Conservation (phyloP, 164 flowering plant genomes). For the Buxus sempervirens region DNA sequence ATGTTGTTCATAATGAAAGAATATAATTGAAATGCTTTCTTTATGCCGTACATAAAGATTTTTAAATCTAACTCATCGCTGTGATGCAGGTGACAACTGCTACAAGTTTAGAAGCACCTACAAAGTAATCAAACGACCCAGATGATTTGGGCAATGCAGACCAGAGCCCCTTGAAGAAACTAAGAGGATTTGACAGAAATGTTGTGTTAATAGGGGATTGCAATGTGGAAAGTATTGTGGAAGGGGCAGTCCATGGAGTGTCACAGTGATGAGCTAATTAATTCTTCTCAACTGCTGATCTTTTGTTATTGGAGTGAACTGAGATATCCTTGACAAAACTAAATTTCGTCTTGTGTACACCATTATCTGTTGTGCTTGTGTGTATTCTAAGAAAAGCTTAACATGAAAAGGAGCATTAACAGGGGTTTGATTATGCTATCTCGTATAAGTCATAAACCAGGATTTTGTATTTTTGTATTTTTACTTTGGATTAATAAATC, state of each 20-base stretch:
- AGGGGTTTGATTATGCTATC: no score
- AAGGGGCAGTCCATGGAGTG: conserved; percentile 30
- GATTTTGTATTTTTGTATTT: no score
- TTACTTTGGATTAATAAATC: no score
- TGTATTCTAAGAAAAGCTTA: no score
- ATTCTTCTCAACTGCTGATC: background rate
- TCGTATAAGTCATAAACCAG: no score
- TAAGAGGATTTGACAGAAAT: conserved; percentile 76
- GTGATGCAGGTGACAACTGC: conserved; percentile 51
- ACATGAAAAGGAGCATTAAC: no score
- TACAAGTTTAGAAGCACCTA: conserved; percentile 50
- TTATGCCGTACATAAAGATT: background rate
- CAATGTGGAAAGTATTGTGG: conserved; percentile 41
- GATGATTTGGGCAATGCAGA: conserved; percentile 57
- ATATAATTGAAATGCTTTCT: background rate
- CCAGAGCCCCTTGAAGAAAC: conserved; percentile 52
- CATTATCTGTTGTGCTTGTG: no score
- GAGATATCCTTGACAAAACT: no score
- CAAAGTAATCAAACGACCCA: no score
- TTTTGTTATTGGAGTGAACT: no score
- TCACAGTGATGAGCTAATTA: conserved; percentile 17
- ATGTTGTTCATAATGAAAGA: background rate
- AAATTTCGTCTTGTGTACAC: no score
- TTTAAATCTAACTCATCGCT: conserved; percentile 6
- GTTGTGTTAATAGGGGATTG: conserved; percentile 74